Evolutionary conservation across 495 filamentous ascomycete species (phyloP), one percentile per base, ranked within the genome.

Genomic region (Talaromyces wortmannii): DNA sequence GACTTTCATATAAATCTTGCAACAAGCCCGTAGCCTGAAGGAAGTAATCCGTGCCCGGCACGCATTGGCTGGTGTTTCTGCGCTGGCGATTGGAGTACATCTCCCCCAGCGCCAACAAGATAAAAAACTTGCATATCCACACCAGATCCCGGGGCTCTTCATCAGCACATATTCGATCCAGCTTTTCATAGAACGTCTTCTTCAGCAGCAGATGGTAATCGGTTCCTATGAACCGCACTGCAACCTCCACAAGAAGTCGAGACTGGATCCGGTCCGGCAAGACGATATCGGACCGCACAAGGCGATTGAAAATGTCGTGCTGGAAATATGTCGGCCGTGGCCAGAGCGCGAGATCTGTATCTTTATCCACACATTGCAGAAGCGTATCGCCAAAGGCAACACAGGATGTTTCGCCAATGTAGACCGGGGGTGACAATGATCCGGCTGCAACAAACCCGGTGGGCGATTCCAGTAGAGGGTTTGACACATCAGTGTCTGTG

Each of bases 171-270:
- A 43, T 52, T 53, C 45, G 49, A 45, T 57, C 55, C 6, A 57
- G 55, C 36, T 45, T 48, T 29, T 57, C 50, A 33, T 44, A 53
- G 36, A 57, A 54, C 11, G 55, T 33, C 17, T 46, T 53, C 29
- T 57, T 57, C 30, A 57, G 50, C 13, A 57, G 18, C 2, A 57
- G 43, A 54, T 57, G 55, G 31, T 53, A 57, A 33, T 57, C 55
- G 29, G 55, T 53, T 36, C 55, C 55, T 46, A 57, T 57, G 30
- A 57, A 57, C 17, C 48, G 50, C 43, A 57, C 32, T n/a, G 50
- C 55, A 48, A 57, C 48, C 45, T 48, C 50, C 42, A 53, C 50
- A 12, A 57, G 45, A 31, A 57, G 50, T 31, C 45, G 40, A 23
- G 55, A 12, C 36, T 57, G 43, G n/a, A 53, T 57, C 46, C 55